Evolutionary conservation across 257 asterid species (phyloP), one percentile per base, ranked within the genome.

Genomic region (Pogostemon cablin): DNA sequence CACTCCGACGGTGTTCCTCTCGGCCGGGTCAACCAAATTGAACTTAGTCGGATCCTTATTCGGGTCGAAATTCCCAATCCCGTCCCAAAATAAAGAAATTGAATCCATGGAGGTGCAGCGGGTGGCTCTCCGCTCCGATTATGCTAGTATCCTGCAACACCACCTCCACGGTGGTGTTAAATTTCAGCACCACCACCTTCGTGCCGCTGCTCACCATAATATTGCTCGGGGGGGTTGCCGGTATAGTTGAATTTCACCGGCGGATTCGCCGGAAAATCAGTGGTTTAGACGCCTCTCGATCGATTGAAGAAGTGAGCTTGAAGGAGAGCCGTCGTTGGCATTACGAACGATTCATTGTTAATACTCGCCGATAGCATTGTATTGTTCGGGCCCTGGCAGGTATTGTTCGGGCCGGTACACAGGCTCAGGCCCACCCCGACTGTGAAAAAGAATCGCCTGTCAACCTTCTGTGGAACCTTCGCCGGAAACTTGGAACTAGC

Each of bases 121-220:
- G 96, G 70, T 88, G 96, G 72, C 85, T 76, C 72, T 88, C 90
- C 1, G 87, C 86, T 0, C 81, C 80, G 2, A 88, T 64, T 40
- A 86, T 81, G 79, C 90, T 86, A 5, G 92, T 86, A 12, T 86
- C 96, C 76, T 88, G 96, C 80, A 88, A 2, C 9, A 88, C 82
- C 67, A 88, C 69, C 73, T 88, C 88, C 65, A 84, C 90, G 32
- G 75, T 72, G 3, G 90, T 54, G 62, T 81, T 84, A 35, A 71
- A 86, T 1, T 81, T 77, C 10, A 88, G 79, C 66, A 9, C 77
- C 82, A 61, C 82, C 61, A 77, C 85, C 56, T 79, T 86, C 43
- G 96, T 88, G 40, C 89, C 90, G 7, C 50, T 73, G n/a, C 35
- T 65, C 43, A 76, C 85, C 74, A 79, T 54, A 2, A 7, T 32